Base-by-base conservation (phyloP, 345 rosid species). In the Sisymbrium altissimum region DNA sequence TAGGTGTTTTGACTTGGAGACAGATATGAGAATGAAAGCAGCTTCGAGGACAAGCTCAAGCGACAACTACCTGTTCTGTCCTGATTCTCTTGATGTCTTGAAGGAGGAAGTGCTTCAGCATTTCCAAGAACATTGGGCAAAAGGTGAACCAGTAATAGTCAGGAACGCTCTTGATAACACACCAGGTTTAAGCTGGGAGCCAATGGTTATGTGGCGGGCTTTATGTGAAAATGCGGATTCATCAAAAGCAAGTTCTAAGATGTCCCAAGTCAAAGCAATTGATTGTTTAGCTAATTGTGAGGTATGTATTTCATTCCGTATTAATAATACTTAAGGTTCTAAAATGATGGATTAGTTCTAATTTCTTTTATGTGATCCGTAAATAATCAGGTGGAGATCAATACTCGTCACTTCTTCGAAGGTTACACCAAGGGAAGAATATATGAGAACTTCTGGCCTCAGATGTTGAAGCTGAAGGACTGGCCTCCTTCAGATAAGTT, bases 401-500 rank as follows among this genome's bases (percentile, higher is more conserved):
- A 78, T 73, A 81, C 93, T 27, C 78, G 74, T 3, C 84, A 70
- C 33, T 91, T 94, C 84, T 89, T 91, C 81, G 74, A 89, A 78
- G 97, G 98, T 41, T 94, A 94, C 72, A 69, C 13, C 4, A 81
- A 85, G 75, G 98, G 98, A 61, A 89, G 96, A 81, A 81, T 57
- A 6, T 94, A 88, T 71, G 4, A 6, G 0, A 91, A 91, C 84
- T 83, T 83, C 39, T 94, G 98, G 98, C 98, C 97, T 6, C 86
- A 84, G 84, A 92, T 94, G 96, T 83, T 94, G 67, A 94, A 94
- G 86, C 84, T 94, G 8, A 94, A 94, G 73, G 98, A 94, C 71
- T 94, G 97, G 98, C 98, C 98, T 55, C 98, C 98, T 63, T 88
- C 95, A 0, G 87, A 94, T 76, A 87, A 84, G 66, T 92, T 94